A percentile compares a stretch with the other conserved stretches of the same genome.
These are phyloP conservation scores for Scedosporium apiospermum DNA, from an alignment of 2,329 filamentous ascomycete genomes.

Conservation along the genomic window DNA sequence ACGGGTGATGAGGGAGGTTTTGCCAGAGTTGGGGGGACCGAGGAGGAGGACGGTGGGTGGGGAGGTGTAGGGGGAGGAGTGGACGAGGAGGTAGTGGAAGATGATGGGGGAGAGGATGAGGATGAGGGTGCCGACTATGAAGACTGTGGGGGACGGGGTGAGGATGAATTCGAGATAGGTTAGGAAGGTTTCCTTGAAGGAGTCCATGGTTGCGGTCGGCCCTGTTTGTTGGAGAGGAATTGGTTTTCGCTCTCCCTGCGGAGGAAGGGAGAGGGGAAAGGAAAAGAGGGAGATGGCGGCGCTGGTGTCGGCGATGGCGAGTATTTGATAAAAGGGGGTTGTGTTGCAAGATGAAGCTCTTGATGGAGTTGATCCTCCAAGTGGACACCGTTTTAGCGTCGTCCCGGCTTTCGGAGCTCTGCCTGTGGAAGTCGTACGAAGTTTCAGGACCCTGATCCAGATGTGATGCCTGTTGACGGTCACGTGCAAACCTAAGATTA, in stretches of 20 bases:
- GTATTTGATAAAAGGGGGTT: background rate
- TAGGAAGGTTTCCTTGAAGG: conserved; percentile 28
- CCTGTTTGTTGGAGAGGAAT: background rate
- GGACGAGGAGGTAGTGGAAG: conserved; percentile 67
- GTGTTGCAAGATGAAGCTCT: too few species aligned
- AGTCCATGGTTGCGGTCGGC: conserved; percentile 7
- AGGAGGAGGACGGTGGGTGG: conserved; percentile 72
- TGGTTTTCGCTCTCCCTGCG: background rate
- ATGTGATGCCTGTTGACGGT: background rate
- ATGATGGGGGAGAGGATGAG: conserved; percentile 65
- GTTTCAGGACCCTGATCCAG: background rate
- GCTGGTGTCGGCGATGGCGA: background rate
- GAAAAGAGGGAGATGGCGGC: background rate
- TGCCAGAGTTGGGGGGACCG: conserved; percentile 75
- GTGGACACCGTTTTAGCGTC: background rate
- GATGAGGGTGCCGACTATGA: conserved; percentile 61
- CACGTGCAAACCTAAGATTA: background rate
- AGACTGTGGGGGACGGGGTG: conserved; percentile 49
- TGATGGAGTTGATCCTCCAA: background rate
- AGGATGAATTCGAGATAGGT: conserved; percentile 42
- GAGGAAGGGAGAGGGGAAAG: background rate
- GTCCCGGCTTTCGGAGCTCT: conserved; percentile 3
- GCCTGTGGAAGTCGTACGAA: background rate
- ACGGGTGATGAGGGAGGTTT: conserved; percentile 79
- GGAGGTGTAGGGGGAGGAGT: conserved; percentile 52